Evolutionary conservation across 2,329 filamentous ascomycete species (phyloP).

Genomic region (Cladophialophora carrionii): DNA sequence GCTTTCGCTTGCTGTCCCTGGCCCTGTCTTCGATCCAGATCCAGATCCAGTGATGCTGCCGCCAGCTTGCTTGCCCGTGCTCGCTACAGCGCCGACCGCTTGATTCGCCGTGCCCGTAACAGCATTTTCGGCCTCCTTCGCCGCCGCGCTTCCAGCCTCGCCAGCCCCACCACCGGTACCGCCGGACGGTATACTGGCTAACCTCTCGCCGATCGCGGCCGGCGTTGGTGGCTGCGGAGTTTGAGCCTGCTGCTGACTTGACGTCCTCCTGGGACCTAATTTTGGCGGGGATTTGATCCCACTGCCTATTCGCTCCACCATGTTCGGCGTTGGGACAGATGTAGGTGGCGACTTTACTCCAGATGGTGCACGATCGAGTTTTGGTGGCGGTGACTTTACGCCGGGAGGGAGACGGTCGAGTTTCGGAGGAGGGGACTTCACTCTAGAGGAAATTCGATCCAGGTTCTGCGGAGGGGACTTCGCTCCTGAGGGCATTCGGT

Average conservation of each 20-base stretch:
- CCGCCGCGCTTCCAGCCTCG: background rate
- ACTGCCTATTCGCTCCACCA: constrained; percentile 15
- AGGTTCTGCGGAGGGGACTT: constrained; percentile 27
- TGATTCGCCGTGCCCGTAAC: background rate
- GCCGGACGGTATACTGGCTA: constrained; percentile 14
- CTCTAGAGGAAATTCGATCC: constrained; percentile 11
- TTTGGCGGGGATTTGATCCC: constrained; percentile 28
- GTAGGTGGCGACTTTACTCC: constrained; percentile 25
- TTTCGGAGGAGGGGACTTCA: constrained; percentile 15
- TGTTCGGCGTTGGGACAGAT: constrained; percentile 23
- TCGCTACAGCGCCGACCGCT: background rate
- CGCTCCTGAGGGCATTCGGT: constrained; percentile 16
- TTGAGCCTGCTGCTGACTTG: constrained; percentile 21
- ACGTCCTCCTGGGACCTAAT: constrained; percentile 23
- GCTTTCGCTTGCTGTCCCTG: background rate
- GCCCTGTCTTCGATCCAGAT: too few relatives aligned
- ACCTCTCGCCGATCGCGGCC: constrained; percentile 18
- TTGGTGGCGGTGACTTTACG: constrained; percentile 20
- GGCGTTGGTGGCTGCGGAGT: constrained; percentile 6
- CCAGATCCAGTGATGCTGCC: background rate
- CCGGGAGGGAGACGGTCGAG: constrained; percentile 17
- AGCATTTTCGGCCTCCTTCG: background rate
- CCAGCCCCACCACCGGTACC: background rate
- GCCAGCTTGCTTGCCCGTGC: background rate
- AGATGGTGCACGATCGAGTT: constrained; percentile 10